Base-by-base conservation (phyloP, 2,329 filamentous ascomycete species). In the Lachnum nothofagi region DNA sequence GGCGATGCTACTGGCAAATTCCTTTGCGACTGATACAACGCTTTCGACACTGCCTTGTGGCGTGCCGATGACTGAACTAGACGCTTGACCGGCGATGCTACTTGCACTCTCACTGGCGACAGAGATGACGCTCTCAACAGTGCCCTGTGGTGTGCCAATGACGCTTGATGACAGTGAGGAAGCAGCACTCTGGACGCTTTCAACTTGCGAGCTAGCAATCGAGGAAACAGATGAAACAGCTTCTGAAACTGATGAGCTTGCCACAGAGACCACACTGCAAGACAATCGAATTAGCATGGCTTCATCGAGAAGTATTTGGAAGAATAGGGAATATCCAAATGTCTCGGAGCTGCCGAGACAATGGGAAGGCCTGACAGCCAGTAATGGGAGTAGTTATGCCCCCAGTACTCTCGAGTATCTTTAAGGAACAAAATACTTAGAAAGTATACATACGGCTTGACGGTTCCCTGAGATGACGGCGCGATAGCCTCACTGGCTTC, bases 241-340 rank as follows among this genome's bases (percentile, higher is more conserved):
- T 22, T 55, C 49, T 16, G 42, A 48, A 25, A 56, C 23, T 3
- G 57, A 56, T 16, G 57, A 57, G 45, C 52, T 63, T 3, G 59
- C 63, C 17, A 51, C 64, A 34, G 70, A 71, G 27, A 61, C 62
- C 22, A 69, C 48, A 14, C n/a, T n/a, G n/a, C n/a, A n/a, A n/a
- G n/a, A n/a, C n/a, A n/a, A n/a, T n/a, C n/a, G n/a, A n/a, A n/a
- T n/a, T n/a, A n/a, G n/a, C n/a, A n/a, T n/a, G n/a, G n/a, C n/a
- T n/a, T n/a, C n/a, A n/a, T n/a, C n/a, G n/a, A n/a, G n/a, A n/a
- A n/a, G n/a, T n/a, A n/a, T n/a, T n/a, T n/a, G n/a, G n/a, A n/a
- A n/a, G n/a, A n/a, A n/a, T n/a, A n/a, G n/a, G n/a, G n/a, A n/a
- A n/a, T n/a, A n/a, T n/a, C n/a, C n/a, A n/a, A n/a, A n/a, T n/a